Evolutionary conservation across 2,329 filamentous ascomycete genomes (phyloP), one percentile per base, ranked within the genome.

Genomic region (Alternaria solani): DNA sequence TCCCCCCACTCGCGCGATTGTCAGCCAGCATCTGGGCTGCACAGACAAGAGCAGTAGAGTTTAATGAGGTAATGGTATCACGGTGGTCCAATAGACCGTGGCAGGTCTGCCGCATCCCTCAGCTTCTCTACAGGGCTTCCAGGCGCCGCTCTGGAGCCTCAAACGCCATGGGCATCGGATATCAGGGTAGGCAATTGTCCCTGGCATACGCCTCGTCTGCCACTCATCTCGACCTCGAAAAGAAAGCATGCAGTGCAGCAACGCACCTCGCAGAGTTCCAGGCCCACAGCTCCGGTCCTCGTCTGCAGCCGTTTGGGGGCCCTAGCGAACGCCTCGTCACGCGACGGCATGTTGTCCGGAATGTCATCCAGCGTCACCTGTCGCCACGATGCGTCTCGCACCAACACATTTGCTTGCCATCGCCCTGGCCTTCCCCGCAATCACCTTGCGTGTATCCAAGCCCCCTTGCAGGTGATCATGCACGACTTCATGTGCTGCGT

Each of bases 381-480:
- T 67, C 63, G 69, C 70, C 68, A 69, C 68, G 43, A 64, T 60
- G 61, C 63, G 38, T 51, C 60, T 55, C 55, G 47, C 57, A 32
- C 53, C 44, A 58, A 18, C 51, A 48, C 59, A 41, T 51, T 57
- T 61, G 55, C 54, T 58, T 55, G 62, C 55, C 65, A 51, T 55
- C 48, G 64, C 65, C 69, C 65, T 73, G 56, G 67, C 63, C 65
- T 78, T 77, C 77, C 76, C 76, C 76, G 76, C 76, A 78, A 74
- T 76, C 67, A 60, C 66, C 71, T 74, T 67, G 69, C 71, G 47
- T 71, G 48, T 68, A 44, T 46, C 65, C 64, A 64, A 61, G 64
- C 69, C 63, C 72, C 76, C 76, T 76, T 79, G 77, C 75, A 77
- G 75, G 71, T 75, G 72, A 77, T 75, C 75, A 76, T 77, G 76